phyloP scores from a whole-genome alignment of 768 basidiomycete species.

The Xerocomellus dryophilus region DNA sequence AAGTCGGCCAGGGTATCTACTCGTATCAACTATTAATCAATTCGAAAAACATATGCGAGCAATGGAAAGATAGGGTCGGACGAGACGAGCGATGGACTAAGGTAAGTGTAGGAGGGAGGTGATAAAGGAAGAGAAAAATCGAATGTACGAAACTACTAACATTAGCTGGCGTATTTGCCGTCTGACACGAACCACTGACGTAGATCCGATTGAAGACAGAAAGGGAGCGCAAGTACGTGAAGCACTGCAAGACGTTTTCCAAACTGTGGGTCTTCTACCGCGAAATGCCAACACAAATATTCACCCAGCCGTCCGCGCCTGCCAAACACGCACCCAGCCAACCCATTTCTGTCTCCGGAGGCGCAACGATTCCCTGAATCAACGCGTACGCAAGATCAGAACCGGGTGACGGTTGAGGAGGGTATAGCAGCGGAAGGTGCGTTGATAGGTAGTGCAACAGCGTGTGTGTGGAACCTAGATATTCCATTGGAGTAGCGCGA shows the following conservation, averaged over 20 bases:
- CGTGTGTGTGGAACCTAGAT: conserved; percentile 68
- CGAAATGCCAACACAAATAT: conserved; percentile 72
- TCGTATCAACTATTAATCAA: conserved; percentile 14
- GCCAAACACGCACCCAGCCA: conserved; percentile 93
- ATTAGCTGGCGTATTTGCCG: not conserved
- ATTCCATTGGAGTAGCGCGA: not conserved
- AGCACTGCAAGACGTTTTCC: not conserved
- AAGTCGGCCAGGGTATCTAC: conserved; percentile 5
- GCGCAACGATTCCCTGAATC: conserved; percentile 80
- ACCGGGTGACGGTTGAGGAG: conserved; percentile 39
- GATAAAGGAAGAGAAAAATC: not conserved
- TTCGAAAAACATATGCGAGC: conserved; percentile 10
- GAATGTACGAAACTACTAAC: not conserved
- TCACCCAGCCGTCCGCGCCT: conserved; percentile 95
- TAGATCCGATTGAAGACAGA: not conserved
- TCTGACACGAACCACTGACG: not conserved
- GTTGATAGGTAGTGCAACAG: conserved; percentile 65
- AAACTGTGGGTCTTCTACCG: conserved; percentile 18
- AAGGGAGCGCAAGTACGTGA: not conserved
- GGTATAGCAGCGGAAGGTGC: conserved; percentile 81
- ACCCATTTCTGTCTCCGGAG: conserved; percentile 84
- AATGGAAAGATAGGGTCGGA: not conserved
- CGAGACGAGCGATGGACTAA: not conserved
- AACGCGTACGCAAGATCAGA: conserved; percentile 70
- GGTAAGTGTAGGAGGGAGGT: conserved; percentile 1